A percentile compares a stretch with the other conserved stretches of the same genome.
phyloP scores from a whole-genome alignment of 164 flowering plant genomes.

The Berberis thunbergii region DNA sequence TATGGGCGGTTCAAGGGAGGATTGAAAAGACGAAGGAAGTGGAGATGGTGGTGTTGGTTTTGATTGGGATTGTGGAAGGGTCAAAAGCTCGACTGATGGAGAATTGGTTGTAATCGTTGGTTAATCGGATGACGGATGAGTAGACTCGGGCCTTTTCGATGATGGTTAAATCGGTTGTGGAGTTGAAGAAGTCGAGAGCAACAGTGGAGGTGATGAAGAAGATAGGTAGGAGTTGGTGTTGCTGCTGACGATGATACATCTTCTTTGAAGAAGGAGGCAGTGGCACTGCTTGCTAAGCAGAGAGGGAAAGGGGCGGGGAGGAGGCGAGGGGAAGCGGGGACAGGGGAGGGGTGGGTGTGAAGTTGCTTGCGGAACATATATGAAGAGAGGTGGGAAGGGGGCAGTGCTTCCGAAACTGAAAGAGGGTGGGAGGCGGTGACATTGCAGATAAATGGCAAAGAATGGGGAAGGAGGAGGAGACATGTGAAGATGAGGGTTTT shows the following conservation, averaged over 20 bases:
- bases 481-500: no score
- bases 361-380: no score
- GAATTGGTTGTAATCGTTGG: constrained; percentile 49
- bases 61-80: constrained; percentile 34
- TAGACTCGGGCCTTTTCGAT: constrained; percentile 47
- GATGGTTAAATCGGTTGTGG: constrained; percentile 34
- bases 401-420: no score
- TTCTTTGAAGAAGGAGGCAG: not conserved
- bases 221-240: not conserved
- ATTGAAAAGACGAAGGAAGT: constrained; percentile 75
- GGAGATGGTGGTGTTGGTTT: constrained; percentile 29
- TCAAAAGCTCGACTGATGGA: constrained; percentile 64
- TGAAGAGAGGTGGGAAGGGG: no score
- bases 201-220: constrained; percentile 8
- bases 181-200: constrained; percentile 48
- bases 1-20: constrained; percentile 35
- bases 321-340: no score
- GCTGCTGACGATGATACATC: not conserved
- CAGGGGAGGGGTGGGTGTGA: no score
- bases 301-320: not conserved
- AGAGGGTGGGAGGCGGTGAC: no score
- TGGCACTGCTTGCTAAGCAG: not conserved
- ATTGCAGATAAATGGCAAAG: no score
- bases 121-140: constrained; percentile 45
- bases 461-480: no score